Evolutionary conservation across 2,329 filamentous ascomycete species (phyloP).

Genomic region (Thelonectria blattea): DNA sequence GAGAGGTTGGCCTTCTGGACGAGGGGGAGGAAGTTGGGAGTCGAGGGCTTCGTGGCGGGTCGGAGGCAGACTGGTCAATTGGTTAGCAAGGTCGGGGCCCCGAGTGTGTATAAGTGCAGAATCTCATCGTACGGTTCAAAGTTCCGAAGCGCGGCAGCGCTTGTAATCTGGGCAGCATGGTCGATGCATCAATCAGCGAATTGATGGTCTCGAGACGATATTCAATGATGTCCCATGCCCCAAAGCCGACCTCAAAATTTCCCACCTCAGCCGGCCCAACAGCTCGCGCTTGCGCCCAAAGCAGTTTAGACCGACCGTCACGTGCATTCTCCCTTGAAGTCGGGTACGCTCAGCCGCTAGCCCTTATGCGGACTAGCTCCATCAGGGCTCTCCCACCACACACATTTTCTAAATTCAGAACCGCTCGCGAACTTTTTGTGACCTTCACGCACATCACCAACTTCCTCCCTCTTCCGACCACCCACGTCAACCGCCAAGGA

Average conservation of each 20-base stretch:
- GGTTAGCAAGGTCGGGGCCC: constrained; percentile 30
- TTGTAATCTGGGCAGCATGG: constrained; percentile 73
- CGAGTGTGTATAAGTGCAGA: neutral
- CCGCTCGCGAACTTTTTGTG: constrained; percentile 53
- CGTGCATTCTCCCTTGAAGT: constrained; percentile 36
- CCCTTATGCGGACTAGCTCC: constrained; percentile 34
- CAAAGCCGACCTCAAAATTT: constrained; percentile 44
- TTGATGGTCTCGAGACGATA: constrained; percentile 30
- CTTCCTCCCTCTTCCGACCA: constrained; percentile 38
- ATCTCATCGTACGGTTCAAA: constrained; percentile 61
- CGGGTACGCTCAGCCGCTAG: neutral
- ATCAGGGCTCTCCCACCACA: constrained; percentile 44
- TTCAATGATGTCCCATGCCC: constrained; percentile 24
- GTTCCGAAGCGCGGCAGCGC: constrained; percentile 64
- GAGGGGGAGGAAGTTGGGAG: constrained; percentile 61
- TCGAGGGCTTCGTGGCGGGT: constrained; percentile 53
- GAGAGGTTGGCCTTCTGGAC: constrained; percentile 70
- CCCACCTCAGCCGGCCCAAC: constrained; percentile 28
- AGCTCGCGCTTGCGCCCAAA: constrained; percentile 7
- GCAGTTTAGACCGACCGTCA: constrained; percentile 35
- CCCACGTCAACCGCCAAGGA: constrained; percentile 41
- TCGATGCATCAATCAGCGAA: constrained; percentile 41
- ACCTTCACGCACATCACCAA: constrained; percentile 38
- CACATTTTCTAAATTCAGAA: constrained; percentile 48
- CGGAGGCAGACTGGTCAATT: constrained; percentile 63